Conservation (phyloP, 257 asterid species). For the Solanum etuberosum region DNA sequence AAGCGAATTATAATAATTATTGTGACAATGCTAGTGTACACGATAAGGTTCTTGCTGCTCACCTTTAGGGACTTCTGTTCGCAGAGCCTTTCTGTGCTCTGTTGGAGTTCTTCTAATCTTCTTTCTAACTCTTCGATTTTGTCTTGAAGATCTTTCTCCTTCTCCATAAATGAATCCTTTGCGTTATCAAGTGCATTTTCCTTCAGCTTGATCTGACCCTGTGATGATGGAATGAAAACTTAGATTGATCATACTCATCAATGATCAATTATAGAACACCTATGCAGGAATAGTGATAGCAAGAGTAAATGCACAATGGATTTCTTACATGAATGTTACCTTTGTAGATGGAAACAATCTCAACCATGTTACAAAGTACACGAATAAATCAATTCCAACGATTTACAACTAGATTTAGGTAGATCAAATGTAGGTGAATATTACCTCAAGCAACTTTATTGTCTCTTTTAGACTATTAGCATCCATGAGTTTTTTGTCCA, state of each 20-base stretch:
- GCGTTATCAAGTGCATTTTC: constrained; percentile 60
- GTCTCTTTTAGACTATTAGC: constrained; percentile 46
- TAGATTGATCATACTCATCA: background rate
- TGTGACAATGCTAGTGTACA: background rate
- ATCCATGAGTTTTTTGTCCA: constrained; percentile 52
- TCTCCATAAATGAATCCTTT: constrained; percentile 43
- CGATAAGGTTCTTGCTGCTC: constrained; percentile 1
- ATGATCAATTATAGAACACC: background rate
- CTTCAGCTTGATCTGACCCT: constrained; percentile 60
- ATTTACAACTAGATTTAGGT: background rate
- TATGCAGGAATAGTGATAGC: background rate
- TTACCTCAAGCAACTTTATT: constrained; percentile 79
- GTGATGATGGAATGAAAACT: background rate
- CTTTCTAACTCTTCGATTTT: constrained; percentile 60
- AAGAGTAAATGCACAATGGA: background rate
- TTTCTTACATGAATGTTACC: background rate
- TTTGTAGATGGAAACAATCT: background rate
- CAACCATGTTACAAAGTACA: background rate
- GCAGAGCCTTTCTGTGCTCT: constrained; percentile 20
- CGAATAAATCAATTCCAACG: background rate
- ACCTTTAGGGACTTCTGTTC: constrained; percentile 41
- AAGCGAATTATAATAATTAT: background rate
- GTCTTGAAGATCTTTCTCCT: constrained; percentile 55
- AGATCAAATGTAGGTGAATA: constrained; percentile 1
- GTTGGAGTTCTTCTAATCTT: constrained; percentile 36